Conservation (phyloP, 192 early-diverging fungal species). For the Jimgerdemannia lactiflua region DNA sequence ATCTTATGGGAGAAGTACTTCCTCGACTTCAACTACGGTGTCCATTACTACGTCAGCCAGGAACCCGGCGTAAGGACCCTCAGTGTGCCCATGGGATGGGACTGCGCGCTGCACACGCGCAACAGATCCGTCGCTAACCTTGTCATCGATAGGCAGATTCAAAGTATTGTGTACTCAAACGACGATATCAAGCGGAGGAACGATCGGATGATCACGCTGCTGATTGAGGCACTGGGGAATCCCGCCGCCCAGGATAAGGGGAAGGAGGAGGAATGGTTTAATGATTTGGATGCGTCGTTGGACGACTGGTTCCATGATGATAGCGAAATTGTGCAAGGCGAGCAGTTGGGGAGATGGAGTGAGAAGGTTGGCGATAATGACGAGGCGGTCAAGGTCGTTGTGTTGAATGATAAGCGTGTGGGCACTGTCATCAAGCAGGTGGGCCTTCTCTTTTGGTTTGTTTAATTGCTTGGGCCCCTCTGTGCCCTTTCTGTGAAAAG, state of each 20-base stretch:
- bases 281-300: constrained; percentile 26
- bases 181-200: constrained; percentile 20
- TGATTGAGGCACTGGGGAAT: constrained; percentile 15
- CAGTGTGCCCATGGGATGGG: constrained; percentile 12
- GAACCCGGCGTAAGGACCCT: constrained; percentile 15
- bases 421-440: constrained; percentile 22
- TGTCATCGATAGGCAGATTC: constrained; percentile 19
- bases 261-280: constrained; percentile 28
- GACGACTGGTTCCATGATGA: constrained; percentile 35
- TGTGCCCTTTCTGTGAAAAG: too few relatives aligned
- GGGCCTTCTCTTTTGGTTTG: background rate
- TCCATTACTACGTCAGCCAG: constrained; percentile 25
- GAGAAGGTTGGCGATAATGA: constrained; percentile 32
- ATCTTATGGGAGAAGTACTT: constrained; percentile 28
- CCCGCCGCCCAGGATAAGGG: constrained; percentile 8
- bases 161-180: constrained; percentile 23
- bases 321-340: constrained; percentile 3
- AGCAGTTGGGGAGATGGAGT: constrained; percentile 30
- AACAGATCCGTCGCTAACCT: background rate
- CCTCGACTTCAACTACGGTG: constrained; percentile 25
- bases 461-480: too few relatives aligned
- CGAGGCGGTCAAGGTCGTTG: constrained; percentile 31
- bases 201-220: constrained; percentile 20
- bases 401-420: constrained; percentile 34
- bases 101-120: constrained; percentile 23